Base-by-base conservation (phyloP, 345 rosid species). In the Aegle marmelos region DNA sequence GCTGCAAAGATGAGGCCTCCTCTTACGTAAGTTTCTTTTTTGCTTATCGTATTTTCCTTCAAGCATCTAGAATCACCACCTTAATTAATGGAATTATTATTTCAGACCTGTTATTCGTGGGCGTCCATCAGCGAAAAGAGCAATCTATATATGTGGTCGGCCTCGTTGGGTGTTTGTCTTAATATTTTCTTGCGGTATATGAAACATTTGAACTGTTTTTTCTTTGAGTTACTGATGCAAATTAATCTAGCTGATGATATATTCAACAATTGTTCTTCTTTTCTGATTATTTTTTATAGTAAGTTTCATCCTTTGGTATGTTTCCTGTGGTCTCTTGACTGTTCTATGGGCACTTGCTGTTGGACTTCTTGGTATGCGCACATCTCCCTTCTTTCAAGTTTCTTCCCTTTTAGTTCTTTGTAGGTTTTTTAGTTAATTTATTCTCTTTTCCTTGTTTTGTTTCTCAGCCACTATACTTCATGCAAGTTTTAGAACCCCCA, bases 1-100 rank as follows among this genome's bases (percentile, higher is more conserved):
- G 99, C 99, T 56, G 98, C 95, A 30, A 96, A 94, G 86, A 88
- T 94, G 98, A 90, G 98, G 80, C 98, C 98, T 81, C 91, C 98
- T 22, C 91, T 88, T 73, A 90, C 93, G 98, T 94, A 83, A 81
- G 88, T 82, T 65, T 41, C 9, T 37, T 61, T 74, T 36, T 74
- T 24, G 39, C 76, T 31, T 54, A 57, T 80, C 78, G 17, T 4
- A 39, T 24, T n/a, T 22, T 48, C 9, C 25, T 48, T 57, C 10
- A 58, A 57, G 37, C 17, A 30, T 65, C 58, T 76, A 63, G 13
- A 62, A 9, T 79, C 34, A 73, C 80, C 79, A 59, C 27, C 21
- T 75, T 64, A 53, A 68, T 68, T 82, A n/a, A 80, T 73, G 68
- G 33, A 22, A 60, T 58, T 70, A 30, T 37, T 68, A 17, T 85